A percentile compares a stretch with the other conserved stretches of the same genome.
These are phyloP conservation scores for Jamesozyma spencerorum DNA, from an alignment of 805 yeast species.

Conservation along the genomic window DNA sequence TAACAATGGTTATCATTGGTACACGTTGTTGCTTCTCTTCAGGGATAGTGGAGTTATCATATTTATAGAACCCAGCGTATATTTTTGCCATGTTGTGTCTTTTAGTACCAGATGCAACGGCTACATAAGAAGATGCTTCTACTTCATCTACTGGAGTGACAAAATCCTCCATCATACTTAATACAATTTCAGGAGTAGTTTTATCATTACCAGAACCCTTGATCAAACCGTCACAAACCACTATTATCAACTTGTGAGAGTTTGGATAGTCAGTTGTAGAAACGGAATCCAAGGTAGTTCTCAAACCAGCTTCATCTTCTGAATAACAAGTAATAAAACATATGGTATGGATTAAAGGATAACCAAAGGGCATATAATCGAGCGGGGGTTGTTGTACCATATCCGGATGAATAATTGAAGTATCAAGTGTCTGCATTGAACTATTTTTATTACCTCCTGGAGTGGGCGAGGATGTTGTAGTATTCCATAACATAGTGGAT, in stretches of 20 bases:
- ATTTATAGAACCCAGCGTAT: conserved; percentile 87
- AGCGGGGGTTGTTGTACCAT: conserved; percentile 88
- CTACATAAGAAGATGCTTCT: conserved; percentile 77
- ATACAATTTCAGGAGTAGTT: conserved; percentile 83
- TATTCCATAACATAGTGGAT: conserved; percentile 12
- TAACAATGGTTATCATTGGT: conserved; percentile 70
- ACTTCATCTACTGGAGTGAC: conserved; percentile 66
- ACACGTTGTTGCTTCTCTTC: conserved; percentile 75
- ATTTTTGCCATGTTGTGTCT: conserved; percentile 98
- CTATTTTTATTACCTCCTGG: conserved; percentile 5
- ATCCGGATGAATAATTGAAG: conserved; percentile 60
- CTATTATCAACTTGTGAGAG: conserved; percentile 78
- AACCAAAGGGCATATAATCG: conserved; percentile 78
- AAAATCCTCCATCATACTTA: conserved; percentile 80
- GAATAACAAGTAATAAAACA: conserved; percentile 89
- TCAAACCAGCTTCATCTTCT: conserved; percentile 77
- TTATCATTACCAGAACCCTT: conserved; percentile 88
- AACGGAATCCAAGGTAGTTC: conserved; percentile 84
- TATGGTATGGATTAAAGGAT: conserved; percentile 65
- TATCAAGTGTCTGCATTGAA: conserved; percentile 40
- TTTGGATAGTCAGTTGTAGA: conserved; percentile 95
- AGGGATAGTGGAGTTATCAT: conserved; percentile 67
- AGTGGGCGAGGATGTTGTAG: conserved; percentile 5
- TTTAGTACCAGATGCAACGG: conserved; percentile 88
- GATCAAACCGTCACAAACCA: conserved; percentile 88